phyloP scores from a whole-genome alignment of 2,329 filamentous ascomycete species.

The Talaromyces sp. region DNA sequence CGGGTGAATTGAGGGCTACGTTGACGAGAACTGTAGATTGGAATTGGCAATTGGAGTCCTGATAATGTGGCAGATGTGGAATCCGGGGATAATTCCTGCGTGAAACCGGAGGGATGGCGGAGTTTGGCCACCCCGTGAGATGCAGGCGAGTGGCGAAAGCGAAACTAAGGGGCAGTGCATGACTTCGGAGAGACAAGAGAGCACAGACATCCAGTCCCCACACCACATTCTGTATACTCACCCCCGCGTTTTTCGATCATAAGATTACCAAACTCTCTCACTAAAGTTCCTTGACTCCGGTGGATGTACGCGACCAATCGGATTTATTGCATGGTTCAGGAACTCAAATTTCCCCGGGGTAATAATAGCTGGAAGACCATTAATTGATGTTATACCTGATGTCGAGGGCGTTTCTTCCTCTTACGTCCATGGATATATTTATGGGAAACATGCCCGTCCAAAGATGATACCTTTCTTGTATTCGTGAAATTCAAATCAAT shows the following conservation, averaged over 20 bases:
- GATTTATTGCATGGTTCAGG: background rate
- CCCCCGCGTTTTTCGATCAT: background rate
- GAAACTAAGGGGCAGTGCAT: background rate
- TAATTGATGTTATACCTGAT: background rate
- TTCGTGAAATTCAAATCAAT: background rate
- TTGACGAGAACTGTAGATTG: background rate
- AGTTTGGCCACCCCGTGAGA: background rate
- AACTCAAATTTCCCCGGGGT: background rate
- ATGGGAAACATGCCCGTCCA: background rate
- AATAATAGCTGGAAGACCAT: background rate
- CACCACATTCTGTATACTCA: background rate
- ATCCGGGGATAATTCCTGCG: background rate
- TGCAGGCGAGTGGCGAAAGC: background rate
- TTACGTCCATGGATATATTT: background rate
- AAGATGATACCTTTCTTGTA: background rate
- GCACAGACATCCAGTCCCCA: background rate
- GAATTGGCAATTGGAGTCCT: background rate
- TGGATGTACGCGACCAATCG: background rate
- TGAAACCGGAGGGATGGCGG: background rate
- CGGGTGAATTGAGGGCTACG: background rate
- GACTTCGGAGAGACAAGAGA: background rate
- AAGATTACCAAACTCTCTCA: background rate
- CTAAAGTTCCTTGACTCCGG: background rate
- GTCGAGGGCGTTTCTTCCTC: background rate
- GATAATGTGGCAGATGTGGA: background rate